Evolutionary conservation across 2,329 filamentous ascomycete species (phyloP), one percentile per base, ranked within the genome.

Genomic region (Trichoderma sp.): DNA sequence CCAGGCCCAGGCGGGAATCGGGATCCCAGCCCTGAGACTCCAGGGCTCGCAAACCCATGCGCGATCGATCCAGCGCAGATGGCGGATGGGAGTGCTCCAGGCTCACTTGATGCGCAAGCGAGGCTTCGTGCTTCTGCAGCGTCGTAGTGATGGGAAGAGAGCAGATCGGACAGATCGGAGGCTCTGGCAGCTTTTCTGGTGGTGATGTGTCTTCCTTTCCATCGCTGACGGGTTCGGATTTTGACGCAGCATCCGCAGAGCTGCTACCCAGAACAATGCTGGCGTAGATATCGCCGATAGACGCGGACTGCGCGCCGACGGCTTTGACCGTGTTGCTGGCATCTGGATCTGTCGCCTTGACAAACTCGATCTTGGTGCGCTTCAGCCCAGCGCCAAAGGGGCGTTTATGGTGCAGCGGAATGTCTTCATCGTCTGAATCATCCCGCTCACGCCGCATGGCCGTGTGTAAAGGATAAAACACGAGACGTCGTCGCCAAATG

Each of bases 1-100:
- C 94, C 0, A 97, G 83, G 0, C 94, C 94, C 18, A 81, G 79
- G 3, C 93, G 83, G 32, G 87, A 83, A 78, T 94, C 91, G 0
- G 91, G 90, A 73, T 94, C 89, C 88, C 91, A 94, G 32, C 91
- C 91, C 69, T 91, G 86, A 0, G 86, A 83, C 64, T 87, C 82
- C 37, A 94, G 84, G 32, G 91, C 87, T 5, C 85, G 81, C 7
- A 94, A 81, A 0, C 91, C 91, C 83, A 92, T 91, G 56, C 91
- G 85, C 5, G 83, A 86, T 39, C 91, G 85, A 77, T 93, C 89
- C 24, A 94, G 81, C 16, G 89, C 85, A 0, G 91, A 93, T 1
- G 91, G 91, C 7, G 90, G 90, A 69, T 91, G 88, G 0, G 90
- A 90, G 75, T 93, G 90, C 4, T 83, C 77, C 1, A 93, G 81